A percentile compares a stretch with the other conserved stretches of the same genome.
Evolutionary conservation across 768 basidiomycete species (phyloP).

Genomic region (Polyporus arcularius): DNA sequence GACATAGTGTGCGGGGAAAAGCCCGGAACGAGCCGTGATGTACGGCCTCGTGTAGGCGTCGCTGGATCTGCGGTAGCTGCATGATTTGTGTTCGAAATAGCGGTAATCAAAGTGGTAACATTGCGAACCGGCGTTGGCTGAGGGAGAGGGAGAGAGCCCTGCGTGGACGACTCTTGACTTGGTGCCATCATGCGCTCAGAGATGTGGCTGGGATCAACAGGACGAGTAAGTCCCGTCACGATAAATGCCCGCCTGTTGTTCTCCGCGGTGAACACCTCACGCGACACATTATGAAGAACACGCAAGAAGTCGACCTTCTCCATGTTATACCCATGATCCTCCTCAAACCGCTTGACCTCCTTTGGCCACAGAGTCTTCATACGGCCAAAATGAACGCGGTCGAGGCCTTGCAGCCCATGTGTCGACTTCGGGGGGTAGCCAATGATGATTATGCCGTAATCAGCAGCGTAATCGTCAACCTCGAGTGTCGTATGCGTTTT

Average conservation of each 20-base stretch:
- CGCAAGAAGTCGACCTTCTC: constrained; percentile 42
- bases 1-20: too few relatives aligned
- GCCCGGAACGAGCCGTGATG: too few relatives aligned
- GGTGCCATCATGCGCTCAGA: constrained; percentile 38
- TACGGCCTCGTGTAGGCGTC: too few relatives aligned
- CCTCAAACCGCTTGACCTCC: not conserved
- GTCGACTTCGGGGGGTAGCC: constrained; percentile 48
- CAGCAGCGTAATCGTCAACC: constrained; percentile 41
- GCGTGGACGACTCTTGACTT: constrained; percentile 29
- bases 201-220: constrained; percentile 37
- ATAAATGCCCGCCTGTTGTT: constrained; percentile 40
- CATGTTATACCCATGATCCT: constrained; percentile 18
- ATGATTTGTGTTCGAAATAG: too few relatives aligned
- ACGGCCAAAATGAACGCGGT: not conserved
- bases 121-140: not conserved
- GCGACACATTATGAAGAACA: constrained; percentile 32
- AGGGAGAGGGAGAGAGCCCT: not conserved
- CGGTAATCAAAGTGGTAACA: too few relatives aligned
- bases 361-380: not conserved
- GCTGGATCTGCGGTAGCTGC: too few relatives aligned
- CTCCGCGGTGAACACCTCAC: constrained; percentile 29
- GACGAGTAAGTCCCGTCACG: constrained; percentile 41
- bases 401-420: constrained; percentile 34
- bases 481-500: constrained; percentile 41
- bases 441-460: constrained; percentile 40